Percentiles rank a stretch among this genome's conserved stretches.
Evolutionary conservation across 2,329 filamentous ascomycete genomes (phyloP).

Genomic region (Sarocladium brachiariae): DNA sequence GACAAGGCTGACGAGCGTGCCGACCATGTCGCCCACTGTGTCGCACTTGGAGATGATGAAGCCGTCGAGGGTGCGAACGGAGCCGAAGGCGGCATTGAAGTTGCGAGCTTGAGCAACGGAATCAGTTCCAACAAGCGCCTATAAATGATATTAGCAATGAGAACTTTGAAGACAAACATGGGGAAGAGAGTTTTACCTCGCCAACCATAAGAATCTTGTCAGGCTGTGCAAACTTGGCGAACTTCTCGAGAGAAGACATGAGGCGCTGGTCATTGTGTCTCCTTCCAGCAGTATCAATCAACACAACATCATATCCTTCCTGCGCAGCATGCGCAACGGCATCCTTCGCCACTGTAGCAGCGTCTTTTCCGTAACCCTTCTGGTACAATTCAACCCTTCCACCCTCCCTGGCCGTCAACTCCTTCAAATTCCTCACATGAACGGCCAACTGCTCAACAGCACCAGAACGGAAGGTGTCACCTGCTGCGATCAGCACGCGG

Average conservation of each 20-base stretch:
- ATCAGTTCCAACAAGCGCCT: conserved; percentile 90
- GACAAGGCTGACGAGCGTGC: conserved; percentile 90
- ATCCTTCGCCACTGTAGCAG: conserved; percentile 89
- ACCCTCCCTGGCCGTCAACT: conserved; percentile 77
- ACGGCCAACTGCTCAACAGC: conserved; percentile 96
- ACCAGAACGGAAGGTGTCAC: conserved; percentile 93
- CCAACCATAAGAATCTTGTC: conserved; percentile 98
- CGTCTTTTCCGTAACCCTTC: conserved; percentile 96
- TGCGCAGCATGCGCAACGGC: conserved; percentile 75
- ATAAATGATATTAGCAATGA: neutral
- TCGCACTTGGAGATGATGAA: conserved; percentile 99
- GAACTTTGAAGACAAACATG: neutral
- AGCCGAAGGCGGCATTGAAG: conserved; percentile 89
- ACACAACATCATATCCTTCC: conserved; percentile 80
- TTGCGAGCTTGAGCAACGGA: conserved; percentile 92
- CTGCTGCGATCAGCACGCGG: conserved; percentile 86
- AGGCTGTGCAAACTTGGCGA: conserved; percentile 89
- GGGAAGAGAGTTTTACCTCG: conserved; percentile 34
- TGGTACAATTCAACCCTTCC: conserved; percentile 87
- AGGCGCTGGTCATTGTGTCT: conserved; percentile 92
- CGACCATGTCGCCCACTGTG: conserved; percentile 98
- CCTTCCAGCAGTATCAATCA: conserved; percentile 93
- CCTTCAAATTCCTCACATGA: conserved; percentile 87
- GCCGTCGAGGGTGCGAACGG: conserved; percentile 73
- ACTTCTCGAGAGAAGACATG: conserved; percentile 96